Percentiles rank a stretch among this genome's conserved stretches.
Conservation (phyloP, 2,329 filamentous ascomycete species). For the Fusarium sp. region DNA sequence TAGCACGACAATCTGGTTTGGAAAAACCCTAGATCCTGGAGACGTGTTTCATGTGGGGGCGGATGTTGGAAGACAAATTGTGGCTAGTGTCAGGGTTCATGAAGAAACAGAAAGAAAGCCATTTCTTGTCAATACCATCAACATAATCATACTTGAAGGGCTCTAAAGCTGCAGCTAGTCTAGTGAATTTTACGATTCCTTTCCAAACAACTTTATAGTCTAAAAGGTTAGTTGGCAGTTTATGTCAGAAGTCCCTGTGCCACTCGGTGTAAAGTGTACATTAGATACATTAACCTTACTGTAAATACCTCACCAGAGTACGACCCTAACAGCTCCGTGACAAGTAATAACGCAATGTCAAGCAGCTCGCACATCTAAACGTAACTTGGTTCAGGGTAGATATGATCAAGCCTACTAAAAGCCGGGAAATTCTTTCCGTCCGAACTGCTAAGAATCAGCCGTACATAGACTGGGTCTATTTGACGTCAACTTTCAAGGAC, state of each 20-base stretch:
- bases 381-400: constrained; percentile 5
- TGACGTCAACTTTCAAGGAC: constrained; percentile 2
- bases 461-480: constrained; percentile 11
- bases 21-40: constrained; percentile 28
- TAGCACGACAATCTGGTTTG: constrained; percentile 21
- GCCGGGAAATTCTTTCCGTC: neutral
- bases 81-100: neutral
- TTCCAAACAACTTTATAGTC: neutral
- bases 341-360: too few relatives aligned
- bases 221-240: neutral
- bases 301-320: too few relatives aligned
- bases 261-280: neutral
- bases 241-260: neutral
- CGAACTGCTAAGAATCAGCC: constrained; percentile 3
- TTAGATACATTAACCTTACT: too few relatives aligned
- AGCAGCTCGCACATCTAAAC: neutral
- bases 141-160: too few relatives aligned
- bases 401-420: neutral
- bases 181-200: neutral
- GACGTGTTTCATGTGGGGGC: constrained; percentile 39
- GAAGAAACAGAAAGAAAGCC: neutral
- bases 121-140: neutral
- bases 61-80: constrained; percentile 11
- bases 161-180: too few relatives aligned
- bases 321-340: too few relatives aligned